Evolutionary conservation across 2,329 filamentous ascomycete genomes (phyloP), one percentile per base, ranked within the genome.

Genomic region (Phialemoniopsis sp.): DNA sequence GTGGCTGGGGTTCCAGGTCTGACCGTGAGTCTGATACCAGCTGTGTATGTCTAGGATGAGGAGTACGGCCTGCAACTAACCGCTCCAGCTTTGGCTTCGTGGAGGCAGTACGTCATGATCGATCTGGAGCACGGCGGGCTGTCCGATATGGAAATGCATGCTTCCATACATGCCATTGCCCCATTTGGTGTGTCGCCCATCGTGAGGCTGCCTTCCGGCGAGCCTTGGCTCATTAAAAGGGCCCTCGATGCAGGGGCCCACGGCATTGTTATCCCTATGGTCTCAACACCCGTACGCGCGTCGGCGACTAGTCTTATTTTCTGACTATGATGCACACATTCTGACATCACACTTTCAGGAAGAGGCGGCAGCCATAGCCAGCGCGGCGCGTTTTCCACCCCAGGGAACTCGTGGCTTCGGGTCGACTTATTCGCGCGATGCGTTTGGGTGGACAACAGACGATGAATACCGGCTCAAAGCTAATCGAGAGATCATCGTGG

Each of bases 71-170:
- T n/a, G n/a, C n/a, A n/a, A n/a, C n/a, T n/a, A n/a, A n/a, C n/a
- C n/a, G n/a, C n/a, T n/a, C n/a, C n/a, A n/a, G n/a, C n/a, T 10
- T 34, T 10, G 9, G 32, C 13, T 9, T 13, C n/a, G 17, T 34
- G 32, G 15, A 34, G 32, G 9, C 32, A 34, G 33, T 34, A 34
- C 17, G 33, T 34, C 5, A 13, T 34, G n/a, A 19, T 34, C 17
- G 33, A 34, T 15, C 33, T 34, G 18, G 33, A 34, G 14, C 33
- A 34, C 18, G 33, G 33, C 14, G 33, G 33, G 8, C n/a, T 34
- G 8, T 34, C 33, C 13, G 33, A 34, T 34, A 16, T 15, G 13
- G 33, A 34, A 15, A 34, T 34, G 33, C 33, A 34, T 15, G 18
- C 33, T 8, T 9, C 33, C 33, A 34, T 34, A 15, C 33, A 34